phyloP scores from a whole-genome alignment of 441 rosid genomes.

The Syzygium malaccense region DNA sequence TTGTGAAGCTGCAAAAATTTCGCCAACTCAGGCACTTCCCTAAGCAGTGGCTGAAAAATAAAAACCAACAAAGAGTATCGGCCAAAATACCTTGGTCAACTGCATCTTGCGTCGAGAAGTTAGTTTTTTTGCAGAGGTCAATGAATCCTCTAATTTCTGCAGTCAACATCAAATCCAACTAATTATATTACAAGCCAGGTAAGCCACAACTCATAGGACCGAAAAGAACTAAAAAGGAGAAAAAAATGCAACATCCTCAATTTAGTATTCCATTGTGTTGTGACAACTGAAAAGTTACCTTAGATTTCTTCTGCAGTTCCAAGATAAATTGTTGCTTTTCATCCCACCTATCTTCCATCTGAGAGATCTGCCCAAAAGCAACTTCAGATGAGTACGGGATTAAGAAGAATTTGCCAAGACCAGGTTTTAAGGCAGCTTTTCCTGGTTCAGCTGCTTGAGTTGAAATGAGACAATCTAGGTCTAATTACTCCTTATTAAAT shows the following conservation, averaged over 20 bases:
- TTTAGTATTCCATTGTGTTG: background rate
- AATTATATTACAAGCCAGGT: background rate
- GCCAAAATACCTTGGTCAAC: slow-evolving; percentile 48
- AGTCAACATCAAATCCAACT: slow-evolving; percentile 22
- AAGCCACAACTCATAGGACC: background rate
- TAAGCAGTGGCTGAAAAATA: slow-evolving; percentile 1
- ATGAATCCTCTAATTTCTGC: slow-evolving; percentile 72
- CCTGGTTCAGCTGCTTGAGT: background rate
- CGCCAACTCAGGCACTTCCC: slow-evolving; percentile 4
- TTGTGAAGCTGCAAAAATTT: slow-evolving; percentile 45
- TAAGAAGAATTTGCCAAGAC: background rate
- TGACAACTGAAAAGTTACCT: slow-evolving; percentile 26
- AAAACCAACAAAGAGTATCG: background rate
- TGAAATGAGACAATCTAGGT: background rate
- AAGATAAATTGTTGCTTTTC: slow-evolving; percentile 36
- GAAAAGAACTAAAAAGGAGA: background rate
- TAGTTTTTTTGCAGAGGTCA: slow-evolving; percentile 53
- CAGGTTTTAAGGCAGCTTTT: background rate
- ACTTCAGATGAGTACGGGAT: background rate
- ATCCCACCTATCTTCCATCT: slow-evolving; percentile 39
- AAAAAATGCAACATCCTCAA: background rate
- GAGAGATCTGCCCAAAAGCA: slow-evolving; percentile 35
- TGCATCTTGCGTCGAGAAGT: slow-evolving; percentile 48
- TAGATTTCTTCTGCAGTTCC: slow-evolving; percentile 52
- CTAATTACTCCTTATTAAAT: background rate